Evolutionary conservation across 495 filamentous ascomycete genomes (phyloP), one percentile per base, ranked within the genome.

Genomic region (Melanomma pulvis-pyrius): DNA sequence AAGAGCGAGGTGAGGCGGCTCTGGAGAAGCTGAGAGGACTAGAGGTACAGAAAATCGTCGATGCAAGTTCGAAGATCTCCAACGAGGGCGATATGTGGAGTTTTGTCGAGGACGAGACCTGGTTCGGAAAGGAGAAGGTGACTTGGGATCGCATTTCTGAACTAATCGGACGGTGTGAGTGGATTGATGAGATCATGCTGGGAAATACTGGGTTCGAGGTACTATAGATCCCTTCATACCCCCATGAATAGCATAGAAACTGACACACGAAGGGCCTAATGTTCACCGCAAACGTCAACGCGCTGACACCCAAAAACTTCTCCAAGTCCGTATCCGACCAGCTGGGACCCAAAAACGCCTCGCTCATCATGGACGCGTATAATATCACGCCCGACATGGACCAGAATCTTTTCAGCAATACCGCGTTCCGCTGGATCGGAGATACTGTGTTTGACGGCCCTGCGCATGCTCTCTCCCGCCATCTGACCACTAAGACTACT

Each of bases 161-260:
- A n/a, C 44, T 68, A 2, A 7, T 62, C 13, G 49, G 51, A 5
- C 29, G 30, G 21, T 68, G 65, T 51, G 49, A 62, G 1, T 68
- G 65, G 65, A 58, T 68, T 2, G 32, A 68, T 34, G 56, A 49
- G 15, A 49, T 68, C 22, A 28, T 68, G 1, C 26, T 68, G 8
- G 65, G 65, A 1, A 44, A 13, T n/a, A 62, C 65, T 9, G 65
- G 58, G 0, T 57, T 68, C 15, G 65, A 68, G 51, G 65, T 67
- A 54, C 2, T 30, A 9, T 8, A 24, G 13, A 54, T 41, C 19
- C 39, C 44, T 1, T 49, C 12, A 15, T 19, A 4, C 22, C 53
- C 36, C 55, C 12, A 39, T 56, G 19, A 7, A 22, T 6, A 47
- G 44, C 15, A 6, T 17, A 47, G 21, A n/a, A 22, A 6, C 48